Conservation (phyloP, 108 stramenopile genomes). For the Cyclotella sp. region DNA sequence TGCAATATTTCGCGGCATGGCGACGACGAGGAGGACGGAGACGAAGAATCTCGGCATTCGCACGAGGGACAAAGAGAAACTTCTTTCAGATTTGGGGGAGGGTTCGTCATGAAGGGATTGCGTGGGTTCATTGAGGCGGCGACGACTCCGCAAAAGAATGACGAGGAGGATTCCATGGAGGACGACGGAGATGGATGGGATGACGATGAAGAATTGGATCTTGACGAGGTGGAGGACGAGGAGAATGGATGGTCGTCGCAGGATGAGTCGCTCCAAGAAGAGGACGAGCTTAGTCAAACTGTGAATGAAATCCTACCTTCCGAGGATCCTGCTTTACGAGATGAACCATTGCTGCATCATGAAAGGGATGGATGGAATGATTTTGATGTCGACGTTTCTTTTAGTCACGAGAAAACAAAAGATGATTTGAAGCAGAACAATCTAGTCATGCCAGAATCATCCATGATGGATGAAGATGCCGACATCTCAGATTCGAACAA, state of each 20-base stretch:
- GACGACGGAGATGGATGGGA: conserved; percentile 20
- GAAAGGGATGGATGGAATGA: neutral
- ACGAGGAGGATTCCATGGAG: conserved; percentile 6
- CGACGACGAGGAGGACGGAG: conserved; percentile 14
- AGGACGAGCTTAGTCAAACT: neutral
- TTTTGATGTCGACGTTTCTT: conserved; percentile 15
- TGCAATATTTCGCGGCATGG: neutral
- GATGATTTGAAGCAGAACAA: neutral
- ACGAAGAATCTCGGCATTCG: neutral
- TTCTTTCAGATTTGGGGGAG: conserved; percentile 39
- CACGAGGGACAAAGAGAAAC: neutral
- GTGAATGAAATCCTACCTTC: neutral
- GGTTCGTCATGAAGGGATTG: conserved; percentile 53
- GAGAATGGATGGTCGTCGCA: neutral
- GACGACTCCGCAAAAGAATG: conserved; percentile 28
- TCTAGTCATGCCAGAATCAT: neutral
- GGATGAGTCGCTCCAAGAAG: neutral
- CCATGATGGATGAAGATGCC: neutral
- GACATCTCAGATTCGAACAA: neutral
- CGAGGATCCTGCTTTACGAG: neutral
- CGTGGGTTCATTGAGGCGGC: conserved; percentile 51
- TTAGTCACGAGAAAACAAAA: neutral
- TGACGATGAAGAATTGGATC: conserved; percentile 22
- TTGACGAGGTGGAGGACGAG: neutral
- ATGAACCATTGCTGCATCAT: neutral